These are phyloP conservation scores for Didymella sp. DNA, from an alignment of 2,329 filamentous ascomycete genomes.

Conservation along the genomic window DNA sequence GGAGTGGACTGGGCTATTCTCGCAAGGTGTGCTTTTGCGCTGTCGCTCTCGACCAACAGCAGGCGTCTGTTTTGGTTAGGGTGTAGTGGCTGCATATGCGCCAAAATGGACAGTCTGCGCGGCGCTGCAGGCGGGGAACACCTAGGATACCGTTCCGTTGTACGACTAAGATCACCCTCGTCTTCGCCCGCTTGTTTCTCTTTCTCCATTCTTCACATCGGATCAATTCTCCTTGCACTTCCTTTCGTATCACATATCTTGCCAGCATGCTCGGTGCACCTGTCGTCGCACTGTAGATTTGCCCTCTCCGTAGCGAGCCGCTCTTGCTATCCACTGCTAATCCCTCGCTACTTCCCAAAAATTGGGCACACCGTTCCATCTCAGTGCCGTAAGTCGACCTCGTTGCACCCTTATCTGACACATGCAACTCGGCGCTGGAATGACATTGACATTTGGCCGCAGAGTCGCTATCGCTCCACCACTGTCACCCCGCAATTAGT, in stretches of 20 bases:
- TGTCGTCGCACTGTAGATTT: constrained; percentile 39
- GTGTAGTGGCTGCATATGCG: constrained; percentile 43
- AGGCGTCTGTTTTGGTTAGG: constrained; percentile 27
- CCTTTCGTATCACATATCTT: constrained; percentile 23
- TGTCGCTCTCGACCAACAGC: constrained; percentile 29
- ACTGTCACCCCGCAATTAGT: constrained; percentile 20
- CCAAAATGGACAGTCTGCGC: constrained; percentile 35
- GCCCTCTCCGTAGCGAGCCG: constrained; percentile 23
- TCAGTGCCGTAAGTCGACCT: constrained; percentile 4
- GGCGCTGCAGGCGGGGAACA: constrained; percentile 36
- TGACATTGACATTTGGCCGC: constrained; percentile 17
- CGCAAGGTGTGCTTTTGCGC: constrained; percentile 19
- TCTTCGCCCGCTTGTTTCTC: constrained; percentile 29
- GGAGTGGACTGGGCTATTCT: constrained; percentile 16
- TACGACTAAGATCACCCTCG: constrained; percentile 37
- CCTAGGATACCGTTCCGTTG: constrained; percentile 41
- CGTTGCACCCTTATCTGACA: constrained; percentile 17
- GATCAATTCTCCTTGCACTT: constrained; percentile 18
- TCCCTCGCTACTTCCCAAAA: constrained; percentile 22
- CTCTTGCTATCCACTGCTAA: constrained; percentile 21
- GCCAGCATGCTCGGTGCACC: constrained; percentile 24
- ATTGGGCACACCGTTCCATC: neutral
- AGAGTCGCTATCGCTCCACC: constrained; percentile 13
- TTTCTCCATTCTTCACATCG: constrained; percentile 25
- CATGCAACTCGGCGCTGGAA: constrained; percentile 17